phyloP scores from a whole-genome alignment of 2,329 filamentous ascomycete genomes.

The Knufia petricola region DNA sequence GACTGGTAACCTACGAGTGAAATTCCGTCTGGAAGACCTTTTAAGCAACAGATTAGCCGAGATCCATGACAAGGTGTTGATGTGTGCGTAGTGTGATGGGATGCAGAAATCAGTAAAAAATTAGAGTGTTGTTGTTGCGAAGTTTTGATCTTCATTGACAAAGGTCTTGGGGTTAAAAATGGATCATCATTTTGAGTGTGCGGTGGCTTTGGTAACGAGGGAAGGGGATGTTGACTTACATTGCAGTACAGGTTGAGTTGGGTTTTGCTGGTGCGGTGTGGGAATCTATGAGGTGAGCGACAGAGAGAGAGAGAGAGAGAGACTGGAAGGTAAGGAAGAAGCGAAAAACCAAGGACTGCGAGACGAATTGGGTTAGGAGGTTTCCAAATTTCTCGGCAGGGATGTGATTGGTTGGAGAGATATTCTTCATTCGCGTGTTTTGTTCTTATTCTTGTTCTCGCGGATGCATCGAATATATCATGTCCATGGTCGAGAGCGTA shows the following conservation, averaged over 20 bases:
- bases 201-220: neutral
- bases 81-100: neutral
- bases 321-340: no score
- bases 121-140: constrained; percentile 61
- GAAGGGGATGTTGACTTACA: constrained; percentile 14
- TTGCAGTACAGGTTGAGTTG: constrained; percentile 13
- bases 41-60: neutral
- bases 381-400: constrained; percentile 11
- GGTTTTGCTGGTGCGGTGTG: neutral
- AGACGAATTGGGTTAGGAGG: no score
- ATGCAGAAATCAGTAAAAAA: constrained; percentile 54
- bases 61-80: neutral
- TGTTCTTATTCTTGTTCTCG: constrained; percentile 25
- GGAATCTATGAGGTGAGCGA: constrained; percentile 11
- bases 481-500: constrained; percentile 29
- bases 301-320: constrained; percentile 9
- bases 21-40: no score
- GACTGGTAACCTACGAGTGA: no score
- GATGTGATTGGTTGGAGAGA: constrained; percentile 20
- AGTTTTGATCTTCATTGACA: constrained; percentile 49
- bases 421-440: constrained; percentile 8
- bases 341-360: no score
- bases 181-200: constrained; percentile 47
- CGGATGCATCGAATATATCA: constrained; percentile 28
- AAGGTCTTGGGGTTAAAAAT: constrained; percentile 56